These are phyloP conservation scores for Leavenworthia alabamica DNA, from an alignment of 345 rosid genomes.

Conservation along the genomic window DNA sequence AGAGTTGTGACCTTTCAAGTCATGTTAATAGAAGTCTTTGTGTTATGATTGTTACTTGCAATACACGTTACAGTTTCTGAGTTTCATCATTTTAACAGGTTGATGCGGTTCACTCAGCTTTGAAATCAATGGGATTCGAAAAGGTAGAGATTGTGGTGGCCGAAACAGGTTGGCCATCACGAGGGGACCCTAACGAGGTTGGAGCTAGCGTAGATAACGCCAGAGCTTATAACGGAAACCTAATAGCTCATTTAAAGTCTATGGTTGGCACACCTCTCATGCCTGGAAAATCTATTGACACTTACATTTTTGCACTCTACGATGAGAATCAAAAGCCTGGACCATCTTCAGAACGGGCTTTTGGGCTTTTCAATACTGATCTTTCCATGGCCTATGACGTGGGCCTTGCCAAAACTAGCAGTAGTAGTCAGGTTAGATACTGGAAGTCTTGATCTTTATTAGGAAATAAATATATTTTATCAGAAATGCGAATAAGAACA, in stretches of 20 bases:
- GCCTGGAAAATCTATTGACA: slow-evolving; percentile 90
- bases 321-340: slow-evolving; percentile 84
- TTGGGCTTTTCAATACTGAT: slow-evolving; percentile 72
- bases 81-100: slow-evolving; percentile 40
- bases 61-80: slow-evolving; percentile 8
- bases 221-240: slow-evolving; percentile 77
- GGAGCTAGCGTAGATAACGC: slow-evolving; percentile 84
- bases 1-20: background rate
- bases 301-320: slow-evolving; percentile 83
- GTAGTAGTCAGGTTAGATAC: slow-evolving; percentile 40
- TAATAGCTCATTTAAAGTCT: slow-evolving; percentile 72
- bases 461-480: background rate
- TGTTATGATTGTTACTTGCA: background rate
- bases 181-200: slow-evolving; percentile 66
- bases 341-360: slow-evolving; percentile 68
- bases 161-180: slow-evolving; percentile 92
- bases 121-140: slow-evolving; percentile 66
- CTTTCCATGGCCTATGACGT: slow-evolving; percentile 60
- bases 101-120: slow-evolving; percentile 79
- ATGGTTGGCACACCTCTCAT: slow-evolving; percentile 83
- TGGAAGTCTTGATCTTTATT: background rate
- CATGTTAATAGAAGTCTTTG: background rate
- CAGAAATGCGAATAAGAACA: background rate
- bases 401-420: slow-evolving; percentile 61
- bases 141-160: slow-evolving; percentile 76